Evolutionary conservation across 257 asterid genomes (phyloP), one percentile per base, ranked within the genome.

Genomic region (Fraxinus americana): DNA sequence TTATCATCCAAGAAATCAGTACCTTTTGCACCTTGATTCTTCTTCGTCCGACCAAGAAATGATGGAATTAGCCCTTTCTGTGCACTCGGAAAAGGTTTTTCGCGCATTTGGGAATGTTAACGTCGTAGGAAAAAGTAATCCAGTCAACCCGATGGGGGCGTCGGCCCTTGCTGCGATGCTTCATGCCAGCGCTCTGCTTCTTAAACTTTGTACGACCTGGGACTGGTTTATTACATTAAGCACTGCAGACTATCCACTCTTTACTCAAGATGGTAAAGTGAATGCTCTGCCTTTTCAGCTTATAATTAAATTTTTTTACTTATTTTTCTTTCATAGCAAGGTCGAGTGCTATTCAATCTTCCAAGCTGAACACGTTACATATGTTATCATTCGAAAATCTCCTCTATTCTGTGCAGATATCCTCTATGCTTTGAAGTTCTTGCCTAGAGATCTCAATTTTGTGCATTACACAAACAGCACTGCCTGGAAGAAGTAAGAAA

Each of bases 1-100:
- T 39, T 86, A 90, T 78, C 92, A 90, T 61, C 95, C 91, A 4
- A 86, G 95, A 45, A 90, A 90, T 12, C 86, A 83, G 73, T 90
- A 90, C 68, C 91, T 90, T 7, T 72, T 88, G 77, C 87, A 88
- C 70, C 88, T 88, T 3, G 89, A 90, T 72, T 85, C 87, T 19
- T 25, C 75, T 13, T 59, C 89, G 2, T 36, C 84, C 1, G 43
- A 78, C n/a, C 39, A 50, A 0, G 86, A 88, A 39, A 87, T 88
- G 72, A 3, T 45, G 59, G 87, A 84, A 23, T 67, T 88, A 13
- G 83, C 83, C 21, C 21, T 52, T 25, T 77, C 30, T 2, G 74
- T 84, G 39, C 82, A 77, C 12, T 77, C 86, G 0, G 82, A 82
- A 2, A n/a, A 12, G 1, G 87, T 81, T 25, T 88, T 86, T 65